Base-by-base conservation (phyloP, 75 land plant genomes). In the Gnetum montanum region DNA sequence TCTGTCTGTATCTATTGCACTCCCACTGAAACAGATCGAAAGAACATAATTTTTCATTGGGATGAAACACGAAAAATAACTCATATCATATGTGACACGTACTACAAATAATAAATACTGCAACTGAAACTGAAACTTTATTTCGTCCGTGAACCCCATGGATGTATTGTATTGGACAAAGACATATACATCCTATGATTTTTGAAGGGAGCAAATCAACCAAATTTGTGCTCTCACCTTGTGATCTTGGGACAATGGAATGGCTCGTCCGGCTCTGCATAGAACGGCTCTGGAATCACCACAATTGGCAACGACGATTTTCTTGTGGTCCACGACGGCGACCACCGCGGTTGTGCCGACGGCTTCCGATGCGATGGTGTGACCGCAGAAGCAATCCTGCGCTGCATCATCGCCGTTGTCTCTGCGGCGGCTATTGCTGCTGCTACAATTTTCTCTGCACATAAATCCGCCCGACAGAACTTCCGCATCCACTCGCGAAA, bases 201-300 rank as follows among this genome's bases (percentile, higher is more conserved):
- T 20, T 18, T 20, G 8, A 2, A 23, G 7, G 4, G 23, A 20
- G 38, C 8, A 3, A 46, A 8, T 46, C 19, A 46, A 23, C 25
- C 7, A 8, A 8, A 20, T 46, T 4, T 20, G 23, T 8, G 48
- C 8, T 46, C 8, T 18, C 48, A 83, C 87, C 81, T 88, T 88
- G 46, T 88, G 93, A 60, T 88, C 93, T 30, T 23, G 19, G 12
- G 92, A 84, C 2, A 87, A 78, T 13, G 89, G 76, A 28, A 87
- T 36, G 0, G 89, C 74, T 20, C 40, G 37, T 16, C 82, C 79
- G 35, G 62, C 66, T 0, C 88, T 78, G 58, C 65, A 87, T 7
- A 84, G 60, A 0, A 87, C 81, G 29, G 88, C 92, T 4, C 82
- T 60, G 0, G 87, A 87, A 38, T 87, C 92, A 19, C 92, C 92